Evolutionary conservation across 441 rosid genomes (phyloP), one percentile per base, ranked within the genome.

Genomic region (Isatis lusitanica): DNA sequence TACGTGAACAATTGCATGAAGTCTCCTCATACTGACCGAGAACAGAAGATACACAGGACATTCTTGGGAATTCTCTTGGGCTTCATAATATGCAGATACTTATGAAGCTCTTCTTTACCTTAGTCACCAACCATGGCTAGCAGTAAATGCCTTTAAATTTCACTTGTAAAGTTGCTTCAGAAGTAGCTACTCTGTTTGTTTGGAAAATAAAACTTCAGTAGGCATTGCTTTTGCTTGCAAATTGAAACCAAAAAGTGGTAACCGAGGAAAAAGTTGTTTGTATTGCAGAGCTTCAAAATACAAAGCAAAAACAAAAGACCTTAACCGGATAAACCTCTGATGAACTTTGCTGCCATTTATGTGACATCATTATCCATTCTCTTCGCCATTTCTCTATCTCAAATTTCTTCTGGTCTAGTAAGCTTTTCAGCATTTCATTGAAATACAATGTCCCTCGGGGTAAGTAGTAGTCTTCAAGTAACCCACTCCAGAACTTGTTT

Each of bases 401-500:
- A 70, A 92, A 83, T n/a, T 63, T 77, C 70, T 76, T 73, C 13
- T 88, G 82, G 35, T 80, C 77, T 80, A 38, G 64, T 73, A 87
- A 85, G 81, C 89, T 89, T 74, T 78, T 77, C 3, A 71, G 73
- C 82, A 91, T 52, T 68, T 73, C 74, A 61, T 40, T 38, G 64
- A 91, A 91, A 79, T 84, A 86, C 47, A 79, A 69, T 7, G 76
- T 66, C 24, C 89, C 93, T 57, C 90, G 80, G 12, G 89, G 93
- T 38, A 86, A 86, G 80, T 89, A 89, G 80, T 94, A 94, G 73
- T 82, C 87, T 78, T 83, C 75, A 53, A 94, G 80, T 62, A 94
- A 74, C 12, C 97, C 94, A 55, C 99, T 92, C 96, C 96, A 92
- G 36, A 89, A 92, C 76, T 94, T 94, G 89, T 94, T 94, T 35